Evolutionary conservation across 345 rosid genomes (phyloP), one percentile per base, ranked within the genome.

Genomic region (Syzygium grande): DNA sequence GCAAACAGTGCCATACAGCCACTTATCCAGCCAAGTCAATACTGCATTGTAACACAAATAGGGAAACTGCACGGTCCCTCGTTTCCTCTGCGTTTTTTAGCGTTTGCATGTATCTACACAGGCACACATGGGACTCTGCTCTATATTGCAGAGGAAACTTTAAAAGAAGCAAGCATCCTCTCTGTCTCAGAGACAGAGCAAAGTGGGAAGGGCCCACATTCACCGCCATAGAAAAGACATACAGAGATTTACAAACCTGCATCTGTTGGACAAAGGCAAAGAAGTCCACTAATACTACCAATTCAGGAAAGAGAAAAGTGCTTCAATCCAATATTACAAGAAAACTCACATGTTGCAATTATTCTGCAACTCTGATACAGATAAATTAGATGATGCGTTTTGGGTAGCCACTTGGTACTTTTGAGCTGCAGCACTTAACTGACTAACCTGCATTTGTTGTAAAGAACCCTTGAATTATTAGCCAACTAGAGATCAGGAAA

Each of bases 371-470:
- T 98, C 99, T 7, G 97, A 95, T 49, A 92, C 94, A 89, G 98
- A 93, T 86, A 96, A 88, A 93, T 93, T 96, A 54, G 98, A 89
- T 84, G 99, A 92, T 87, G 97, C 95, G 92, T 95, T 98, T 89
- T 98, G 99, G 88, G 96, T 93, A 13, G 98, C 96, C 86, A 96
- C 94, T 89, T 98, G 99, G 90, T 95, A 98, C 84, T 95, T 97
- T 79, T 97, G 99, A 88, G 99, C 98, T 34, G 98, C 99, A 43
- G 94, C 90, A 38, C 96, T 98, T 85, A 97, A 97, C 90, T 98
- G 99, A 92, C 93, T 97, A 86, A 98, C 99, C 99, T 98, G 94
- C 90, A 58, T 30, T 23, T 11, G 58, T 52, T 19, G 38, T n/a
- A 85, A 34, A 89, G 30, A 87, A 87, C 46, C 49, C 65, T 87